Percentiles rank a stretch among this genome's conserved stretches.
phyloP scores from a whole-genome alignment of 495 filamentous ascomycete genomes.

The Penicillium desertorum region DNA sequence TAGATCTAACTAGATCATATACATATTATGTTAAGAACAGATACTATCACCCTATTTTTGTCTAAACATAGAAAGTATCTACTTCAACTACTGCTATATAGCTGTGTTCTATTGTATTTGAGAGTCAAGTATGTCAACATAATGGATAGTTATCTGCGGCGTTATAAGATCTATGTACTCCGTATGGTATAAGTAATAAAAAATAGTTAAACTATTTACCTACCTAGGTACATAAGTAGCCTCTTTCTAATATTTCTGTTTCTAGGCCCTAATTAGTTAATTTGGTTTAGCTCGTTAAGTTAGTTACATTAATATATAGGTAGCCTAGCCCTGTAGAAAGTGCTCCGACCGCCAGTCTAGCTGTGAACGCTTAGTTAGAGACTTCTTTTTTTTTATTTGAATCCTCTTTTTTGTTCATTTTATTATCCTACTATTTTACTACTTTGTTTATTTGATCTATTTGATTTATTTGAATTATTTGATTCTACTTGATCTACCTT shows the following conservation, averaged over 20 bases:
- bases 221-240: too few species aligned
- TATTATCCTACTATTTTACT: neutral
- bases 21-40: too few species aligned
- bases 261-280: neutral
- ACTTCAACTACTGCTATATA: too few species aligned
- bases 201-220: neutral
- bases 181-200: neutral
- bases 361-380: conserved; percentile 5
- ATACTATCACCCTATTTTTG: too few species aligned
- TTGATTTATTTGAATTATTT: too few species aligned
- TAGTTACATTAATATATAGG: neutral
- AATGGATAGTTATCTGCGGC: neutral
- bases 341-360: conserved; percentile 1
- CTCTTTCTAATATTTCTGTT: neutral
- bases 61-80: too few species aligned
- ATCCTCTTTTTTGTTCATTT: neutral
- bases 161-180: neutral
- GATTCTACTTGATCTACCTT: neutral
- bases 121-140: neutral
- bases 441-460: neutral
- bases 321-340: neutral
- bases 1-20: too few species aligned
- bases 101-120: too few species aligned
- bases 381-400: neutral
- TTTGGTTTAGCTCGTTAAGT: too few species aligned